Base-by-base conservation (phyloP, 192 early-diverging fungal genomes). In the Polychytrium aggregatum region DNA sequence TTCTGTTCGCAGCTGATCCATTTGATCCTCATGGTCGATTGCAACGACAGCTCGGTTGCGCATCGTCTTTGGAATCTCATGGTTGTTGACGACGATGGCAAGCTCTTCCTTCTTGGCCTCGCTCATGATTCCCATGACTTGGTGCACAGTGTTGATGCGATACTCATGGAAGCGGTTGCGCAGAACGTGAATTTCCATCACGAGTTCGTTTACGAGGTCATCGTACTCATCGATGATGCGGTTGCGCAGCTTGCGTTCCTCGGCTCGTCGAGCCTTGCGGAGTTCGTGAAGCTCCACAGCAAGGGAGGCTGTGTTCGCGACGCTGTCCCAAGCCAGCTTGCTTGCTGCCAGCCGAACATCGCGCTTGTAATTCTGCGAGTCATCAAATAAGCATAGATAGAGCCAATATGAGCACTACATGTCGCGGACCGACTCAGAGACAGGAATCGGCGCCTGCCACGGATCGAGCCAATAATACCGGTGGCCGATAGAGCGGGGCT, bases 71-170 rank as follows among this genome's bases (percentile, higher is more conserved):
- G 68, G 66, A 28, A 76, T 62, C 24, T 70, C 69, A 31, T 51
- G 28, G 28, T 70, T 66, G 30, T 60, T 44, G 3, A 48, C 41
- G 24, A 77, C 46, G 4, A 62, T 56, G 1, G 45, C 39, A 31
- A 77, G 47, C 52, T 70, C 64, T 30, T 77, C 74, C 49, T 64
- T 77, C 43, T 77, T 71, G 2, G 68, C 65, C 27, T 73, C 70
- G 18, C 55, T 37, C 53, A 77, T 73, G 28, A 77, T 72, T 14
- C 46, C 59, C 56, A 74, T 53, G 22, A 77, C 63, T 33, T 77
- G 70, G 21, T 70, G 62, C 24, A 73, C 58, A 20, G 65, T 69
- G 55, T 62, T 68, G 11, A 68, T 64, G 31, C 67, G 47, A 40
- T 67, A 73, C 44, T 77, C 74, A 25, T 53, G 57, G 58, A 77